Conservation (phyloP, 129 eudicot species). For the Artemisia tridentata region DNA sequence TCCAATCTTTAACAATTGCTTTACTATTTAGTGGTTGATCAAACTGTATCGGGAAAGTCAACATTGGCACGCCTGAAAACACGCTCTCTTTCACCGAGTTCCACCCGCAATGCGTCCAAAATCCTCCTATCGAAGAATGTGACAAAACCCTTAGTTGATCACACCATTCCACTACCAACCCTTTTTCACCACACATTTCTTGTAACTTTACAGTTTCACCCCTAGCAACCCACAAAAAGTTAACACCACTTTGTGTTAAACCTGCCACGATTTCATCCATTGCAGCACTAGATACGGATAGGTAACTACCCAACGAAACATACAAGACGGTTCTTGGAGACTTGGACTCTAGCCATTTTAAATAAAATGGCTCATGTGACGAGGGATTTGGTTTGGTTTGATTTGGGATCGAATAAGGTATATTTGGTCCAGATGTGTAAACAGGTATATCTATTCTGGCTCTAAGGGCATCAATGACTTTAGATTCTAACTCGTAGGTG, state of each 20-base stretch:
- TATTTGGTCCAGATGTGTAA: slow-evolving; percentile 43
- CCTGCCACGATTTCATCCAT: slow-evolving; percentile 50
- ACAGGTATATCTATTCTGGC: slow-evolving; percentile 28
- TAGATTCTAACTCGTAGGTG: slow-evolving; percentile 46
- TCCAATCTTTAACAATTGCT: slow-evolving; percentile 50
- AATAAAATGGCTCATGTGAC: slow-evolving; percentile 13
- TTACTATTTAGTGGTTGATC: slow-evolving; percentile 49
- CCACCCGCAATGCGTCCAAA: slow-evolving; percentile 68
- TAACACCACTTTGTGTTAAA: slow-evolving; percentile 44
- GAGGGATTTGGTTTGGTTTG: slow-evolving; percentile 5
- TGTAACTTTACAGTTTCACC: slow-evolving; percentile 28
- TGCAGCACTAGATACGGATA: slow-evolving; percentile 38
- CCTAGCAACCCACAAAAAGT: slow-evolving; percentile 59
- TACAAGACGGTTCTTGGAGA: slow-evolving; percentile 44
- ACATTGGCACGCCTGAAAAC: slow-evolving; percentile 49
- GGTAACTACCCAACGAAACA: slow-evolving; percentile 54
- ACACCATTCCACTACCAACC: slow-evolving; percentile 49
- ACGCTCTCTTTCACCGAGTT: slow-evolving; percentile 52
- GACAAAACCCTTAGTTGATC: slow-evolving; percentile 49
- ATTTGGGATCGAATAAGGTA: slow-evolving; percentile 31
- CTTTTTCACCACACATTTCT: slow-evolving; percentile 32
- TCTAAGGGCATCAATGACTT: slow-evolving; percentile 40
- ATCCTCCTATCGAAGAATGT: slow-evolving; percentile 48
- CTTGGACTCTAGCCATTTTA: slow-evolving; percentile 50
- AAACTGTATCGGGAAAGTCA: slow-evolving; percentile 38